Evolutionary conservation across 345 rosid species (phyloP).

Genomic region (Raphanus raphanistrum): DNA sequence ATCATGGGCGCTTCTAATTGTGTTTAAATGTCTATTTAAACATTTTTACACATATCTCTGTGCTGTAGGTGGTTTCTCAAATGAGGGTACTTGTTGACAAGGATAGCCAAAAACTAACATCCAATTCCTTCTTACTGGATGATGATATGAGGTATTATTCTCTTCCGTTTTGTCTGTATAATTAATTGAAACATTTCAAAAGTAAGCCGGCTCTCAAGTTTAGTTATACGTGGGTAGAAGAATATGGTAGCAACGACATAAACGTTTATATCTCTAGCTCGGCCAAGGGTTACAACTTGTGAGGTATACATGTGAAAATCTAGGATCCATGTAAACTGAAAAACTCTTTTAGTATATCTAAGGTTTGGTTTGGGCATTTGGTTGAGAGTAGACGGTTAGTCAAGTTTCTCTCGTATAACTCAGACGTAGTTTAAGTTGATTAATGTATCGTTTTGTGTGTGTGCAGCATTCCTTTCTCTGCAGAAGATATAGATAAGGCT

Average conservation of each 20-base stretch:
- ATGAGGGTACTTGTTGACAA: slow-evolving; percentile 81
- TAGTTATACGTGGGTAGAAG: background rate
- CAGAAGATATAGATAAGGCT: slow-evolving; percentile 92
- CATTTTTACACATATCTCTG: slow-evolving; percentile 17
- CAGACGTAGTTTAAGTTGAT: background rate
- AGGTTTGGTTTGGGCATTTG: background rate
- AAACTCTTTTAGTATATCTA: background rate
- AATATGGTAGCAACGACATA: slow-evolving; percentile 5
- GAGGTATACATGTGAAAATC: background rate
- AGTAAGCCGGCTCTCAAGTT: background rate
- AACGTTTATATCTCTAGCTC: slow-evolving; percentile 3
- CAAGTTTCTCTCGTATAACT: slow-evolving; percentile 1
- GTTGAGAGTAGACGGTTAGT: background rate
- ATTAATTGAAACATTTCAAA: background rate
- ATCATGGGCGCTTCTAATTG: background rate
- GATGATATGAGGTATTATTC: slow-evolving; percentile 84
- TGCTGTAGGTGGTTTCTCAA: slow-evolving; percentile 75
- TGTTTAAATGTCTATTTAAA: background rate
- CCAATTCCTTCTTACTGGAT: slow-evolving; percentile 90
- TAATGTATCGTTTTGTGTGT: background rate
- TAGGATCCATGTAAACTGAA: background rate
- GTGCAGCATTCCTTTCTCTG: slow-evolving; percentile 92
- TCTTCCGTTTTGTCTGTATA: slow-evolving; percentile 4
- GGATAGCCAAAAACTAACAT: slow-evolving; percentile 76
- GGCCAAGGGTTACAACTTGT: background rate